Evolutionary conservation across 805 yeast species (phyloP).

Genomic region (Ogataea pini): DNA sequence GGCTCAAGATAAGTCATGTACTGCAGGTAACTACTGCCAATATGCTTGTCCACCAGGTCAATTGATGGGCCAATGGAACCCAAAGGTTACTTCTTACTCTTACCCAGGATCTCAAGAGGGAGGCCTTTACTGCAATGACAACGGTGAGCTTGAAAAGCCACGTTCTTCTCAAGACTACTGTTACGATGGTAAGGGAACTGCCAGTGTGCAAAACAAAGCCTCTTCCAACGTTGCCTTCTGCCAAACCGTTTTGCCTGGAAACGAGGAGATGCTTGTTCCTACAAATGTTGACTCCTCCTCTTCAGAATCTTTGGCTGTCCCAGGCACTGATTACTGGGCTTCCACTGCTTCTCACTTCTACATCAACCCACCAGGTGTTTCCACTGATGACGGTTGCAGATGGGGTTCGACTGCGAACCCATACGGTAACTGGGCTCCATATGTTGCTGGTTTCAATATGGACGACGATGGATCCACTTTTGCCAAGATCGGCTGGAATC

Average conservation of each 20-base stretch:
- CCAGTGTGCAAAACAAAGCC: constrained; percentile 55
- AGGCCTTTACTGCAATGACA: constrained; percentile 73
- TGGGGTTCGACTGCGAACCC: constrained; percentile 78
- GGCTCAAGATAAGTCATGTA: constrained; percentile 80
- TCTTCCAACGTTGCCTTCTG: constrained; percentile 73
- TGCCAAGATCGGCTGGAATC: constrained; percentile 91
- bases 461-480: constrained; percentile 69
- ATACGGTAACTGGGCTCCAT: constrained; percentile 90
- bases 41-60: constrained; percentile 91
- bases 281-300: constrained; percentile 56
- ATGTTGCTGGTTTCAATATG: constrained; percentile 88
- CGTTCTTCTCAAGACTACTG: constrained; percentile 62
- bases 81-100: constrained; percentile 65
- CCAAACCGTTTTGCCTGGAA: constrained; percentile 92
- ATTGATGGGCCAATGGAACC: constrained; percentile 88
- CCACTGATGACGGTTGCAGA: constrained; percentile 71
- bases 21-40: constrained; percentile 82
- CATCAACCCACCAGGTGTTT: constrained; percentile 80
- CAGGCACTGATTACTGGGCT: constrained; percentile 83
- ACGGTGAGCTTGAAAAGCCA: constrained; percentile 68
- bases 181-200: constrained; percentile 75
- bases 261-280: constrained; percentile 92
- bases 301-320: constrained; percentile 70
- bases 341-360: constrained; percentile 85
- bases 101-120: constrained; percentile 83